Percentiles rank a stretch among this genome's conserved stretches.
phyloP scores from a whole-genome alignment of 2,329 filamentous ascomycete species.

The Purpureocillium takamizusanense region DNA sequence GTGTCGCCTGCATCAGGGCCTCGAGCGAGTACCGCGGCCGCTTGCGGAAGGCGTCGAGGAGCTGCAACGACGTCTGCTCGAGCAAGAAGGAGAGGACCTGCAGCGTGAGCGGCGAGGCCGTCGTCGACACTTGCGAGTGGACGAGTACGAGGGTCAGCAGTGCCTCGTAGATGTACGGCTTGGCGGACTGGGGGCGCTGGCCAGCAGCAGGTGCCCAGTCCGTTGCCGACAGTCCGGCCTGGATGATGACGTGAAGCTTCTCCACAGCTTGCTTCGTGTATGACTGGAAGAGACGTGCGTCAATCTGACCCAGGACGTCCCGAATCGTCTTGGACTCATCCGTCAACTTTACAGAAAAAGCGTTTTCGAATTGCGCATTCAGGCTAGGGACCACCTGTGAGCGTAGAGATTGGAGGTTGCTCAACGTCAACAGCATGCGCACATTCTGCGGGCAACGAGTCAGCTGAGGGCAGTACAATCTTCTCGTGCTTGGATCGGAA shows the following conservation, averaged over 20 bases:
- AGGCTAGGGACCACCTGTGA: slow-evolving; percentile 76
- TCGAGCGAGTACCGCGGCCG: slow-evolving; percentile 64
- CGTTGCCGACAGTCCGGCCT: slow-evolving; percentile 59
- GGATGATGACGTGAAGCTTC: slow-evolving; percentile 59
- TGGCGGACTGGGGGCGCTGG: slow-evolving; percentile 61
- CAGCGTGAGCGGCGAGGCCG: slow-evolving; percentile 63
- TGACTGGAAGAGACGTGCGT: slow-evolving; percentile 81
- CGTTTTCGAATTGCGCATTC: slow-evolving; percentile 86
- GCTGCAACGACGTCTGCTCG: slow-evolving; percentile 67
- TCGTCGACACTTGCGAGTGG: slow-evolving; percentile 82
- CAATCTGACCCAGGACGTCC: slow-evolving; percentile 85
- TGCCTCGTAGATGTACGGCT: slow-evolving; percentile 81
- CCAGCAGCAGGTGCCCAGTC: slow-evolving; percentile 57
- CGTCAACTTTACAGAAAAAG: slow-evolving; percentile 88
- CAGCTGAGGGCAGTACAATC: neutral
- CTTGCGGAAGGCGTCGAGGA: slow-evolving; percentile 71
- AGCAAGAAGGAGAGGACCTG: slow-evolving; percentile 82
- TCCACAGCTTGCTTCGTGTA: slow-evolving; percentile 76
- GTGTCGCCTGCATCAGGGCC: slow-evolving; percentile 89
- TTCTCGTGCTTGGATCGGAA: neutral
- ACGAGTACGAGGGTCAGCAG: slow-evolving; percentile 81
- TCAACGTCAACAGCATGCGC: slow-evolving; percentile 87
- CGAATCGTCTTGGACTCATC: slow-evolving; percentile 89
- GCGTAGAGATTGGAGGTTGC: slow-evolving; percentile 79
- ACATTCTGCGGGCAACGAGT: slow-evolving; percentile 53